Evolutionary conservation across 805 yeast species (phyloP).

Genomic region (Pichia ethanolica): DNA sequence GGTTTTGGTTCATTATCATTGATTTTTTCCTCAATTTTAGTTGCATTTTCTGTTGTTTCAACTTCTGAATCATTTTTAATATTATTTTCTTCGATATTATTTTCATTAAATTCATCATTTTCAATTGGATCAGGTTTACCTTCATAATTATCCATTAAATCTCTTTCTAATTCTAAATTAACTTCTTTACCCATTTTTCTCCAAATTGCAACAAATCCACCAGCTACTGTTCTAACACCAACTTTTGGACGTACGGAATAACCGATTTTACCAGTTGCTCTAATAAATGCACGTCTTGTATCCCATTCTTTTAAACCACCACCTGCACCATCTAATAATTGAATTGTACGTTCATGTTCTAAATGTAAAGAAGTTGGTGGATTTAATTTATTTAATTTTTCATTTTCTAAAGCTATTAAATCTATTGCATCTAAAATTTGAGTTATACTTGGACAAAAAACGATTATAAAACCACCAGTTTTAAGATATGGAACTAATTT

Average conservation of each 20-base stretch:
- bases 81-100: not conserved
- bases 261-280: constrained; percentile 33
- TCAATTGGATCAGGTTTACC: constrained; percentile 1
- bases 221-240: constrained; percentile 40
- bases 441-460: constrained; percentile 43
- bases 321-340: constrained; percentile 40
- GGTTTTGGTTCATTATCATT: no score
- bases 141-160: constrained; percentile 2
- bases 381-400: constrained; percentile 1
- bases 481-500: constrained; percentile 29
- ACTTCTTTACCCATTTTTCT: constrained; percentile 22
- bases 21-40: not conserved
- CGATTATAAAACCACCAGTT: constrained; percentile 36
- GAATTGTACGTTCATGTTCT: constrained; percentile 30
- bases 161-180: constrained; percentile 8
- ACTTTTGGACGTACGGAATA: constrained; percentile 45
- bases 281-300: constrained; percentile 32
- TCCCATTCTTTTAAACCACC: constrained; percentile 51
- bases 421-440: constrained; percentile 38
- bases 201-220: constrained; percentile 43
- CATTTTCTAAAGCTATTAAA: constrained; percentile 17
- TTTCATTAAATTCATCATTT: not conserved
- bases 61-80: no score
- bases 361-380: constrained; percentile 4
- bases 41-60: not conserved